A percentile compares a stretch with the other conserved stretches of the same genome.
These are phyloP conservation scores for Tagetes erecta DNA, from an alignment of 129 eudicot species.

Conservation along the genomic window DNA sequence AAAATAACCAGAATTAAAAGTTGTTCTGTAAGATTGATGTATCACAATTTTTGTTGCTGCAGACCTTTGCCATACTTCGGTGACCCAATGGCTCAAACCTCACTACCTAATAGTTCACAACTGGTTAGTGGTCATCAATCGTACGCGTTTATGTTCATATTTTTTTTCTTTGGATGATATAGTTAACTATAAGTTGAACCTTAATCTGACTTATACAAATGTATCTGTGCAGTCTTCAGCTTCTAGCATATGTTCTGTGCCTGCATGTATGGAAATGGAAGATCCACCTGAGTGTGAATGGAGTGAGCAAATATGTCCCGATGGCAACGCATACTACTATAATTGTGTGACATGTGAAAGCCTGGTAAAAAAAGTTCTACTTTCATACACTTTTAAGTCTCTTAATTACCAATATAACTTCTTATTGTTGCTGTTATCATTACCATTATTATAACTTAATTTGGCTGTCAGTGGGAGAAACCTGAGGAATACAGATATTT, in stretches of 20 bases:
- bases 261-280: constrained; percentile 30
- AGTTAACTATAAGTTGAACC: background rate
- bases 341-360: constrained; percentile 92
- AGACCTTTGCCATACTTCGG: constrained; percentile 44
- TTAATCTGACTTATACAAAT: background rate
- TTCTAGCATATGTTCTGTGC: constrained; percentile 36
- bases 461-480: constrained; percentile 75
- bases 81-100: constrained; percentile 40
- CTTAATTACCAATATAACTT: background rate
- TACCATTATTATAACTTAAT: background rate
- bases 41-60: constrained; percentile 27
- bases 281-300: constrained; percentile 67
- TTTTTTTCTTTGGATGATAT: background rate
- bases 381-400: constrained; percentile 12
- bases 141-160: background rate
- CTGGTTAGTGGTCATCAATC: constrained; percentile 29
- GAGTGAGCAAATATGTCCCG: constrained; percentile 96
- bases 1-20: constrained; percentile 10
- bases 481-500: constrained; percentile 68
- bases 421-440: background rate
- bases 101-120: constrained; percentile 37
- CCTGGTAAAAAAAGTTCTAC: constrained; percentile 50
- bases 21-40: background rate
- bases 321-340: constrained; percentile 73
- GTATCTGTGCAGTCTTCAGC: constrained; percentile 31